Base-by-base conservation (phyloP, 1,139 yeast species). In the Blastobotrys proliferans region DNA sequence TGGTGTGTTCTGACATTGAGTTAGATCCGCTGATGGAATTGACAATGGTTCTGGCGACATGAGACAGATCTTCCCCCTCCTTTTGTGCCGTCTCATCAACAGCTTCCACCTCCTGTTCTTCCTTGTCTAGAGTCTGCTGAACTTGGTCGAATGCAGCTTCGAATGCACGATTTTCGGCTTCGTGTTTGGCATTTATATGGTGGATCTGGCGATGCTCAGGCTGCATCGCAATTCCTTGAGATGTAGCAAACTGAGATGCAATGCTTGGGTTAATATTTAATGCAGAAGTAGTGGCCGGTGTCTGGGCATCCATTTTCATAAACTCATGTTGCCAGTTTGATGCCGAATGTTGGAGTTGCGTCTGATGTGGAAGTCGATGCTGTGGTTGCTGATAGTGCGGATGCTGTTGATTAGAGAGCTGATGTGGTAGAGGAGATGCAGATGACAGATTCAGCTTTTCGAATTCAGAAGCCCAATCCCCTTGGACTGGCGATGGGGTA, bases 31-130 rank as follows among this genome's bases (percentile, higher is more conserved):
- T 50, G 28, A 62, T 53, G n/a, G 56, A 51, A 24, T 49, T 36
- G 4, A 63, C 54, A 43, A 64, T 61, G 6, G 52, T 51, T 19
- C 46, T 45, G 4, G 69, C 69, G 9, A 62, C 58, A 3, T 50
- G 46, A 16, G 66, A 58, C 25, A 63, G 53, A 35, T 60, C 65
- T 6, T 55, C 55, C 6, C 42, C 46, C 13, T 41, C 48, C n/a
- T 33, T 40, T n/a, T 33, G 30, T 26, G 33, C 32, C 26, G 37
- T 38, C 31, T 31, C 45, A 21, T 40, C 43, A n/a, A 27, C 27
- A 6, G 20, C 32, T 4, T 24, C 33, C 17, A 18, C 29, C 20
- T 18, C 27, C 13, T 34, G 24, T 19, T 25, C 28, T 26, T 50
- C 39, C 8, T 29, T 20, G 10, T 5, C 8, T 9, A 54, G 33